Evolutionary conservation across 148 eudicot genomes (phyloP), one percentile per base, ranked within the genome.

Genomic region (Dianthus caryophyllus): DNA sequence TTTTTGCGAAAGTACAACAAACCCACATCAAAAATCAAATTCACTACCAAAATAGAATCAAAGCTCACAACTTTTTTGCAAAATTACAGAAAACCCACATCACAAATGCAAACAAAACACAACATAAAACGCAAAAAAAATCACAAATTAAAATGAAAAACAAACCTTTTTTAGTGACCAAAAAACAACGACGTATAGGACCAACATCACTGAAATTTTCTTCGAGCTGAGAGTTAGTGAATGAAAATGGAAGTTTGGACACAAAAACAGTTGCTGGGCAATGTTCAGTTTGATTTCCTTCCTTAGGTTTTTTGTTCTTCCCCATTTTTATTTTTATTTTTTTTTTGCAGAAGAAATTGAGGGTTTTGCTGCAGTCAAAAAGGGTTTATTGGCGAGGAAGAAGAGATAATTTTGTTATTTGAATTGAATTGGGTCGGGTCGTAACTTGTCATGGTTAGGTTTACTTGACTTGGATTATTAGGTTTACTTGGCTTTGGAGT

Each of bases 171-270:
- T 84, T 79, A 11, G 84, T 76, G 74, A 93, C 98, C 88, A 86
- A 84, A 79, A 89, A 93, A 69, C 96, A 90, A 59, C 97, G 83
- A 41, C 96, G 75, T 14, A 88, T 82, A 0, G 98, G 98, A 36
- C 96, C 98, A 39, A 94, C 87, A 70, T 94, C 98, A 60, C 92
- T 94, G 72, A 94, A 94, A 12, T 86, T 57, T 52, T 94, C 96
- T 74, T 90, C 97, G 8, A 90, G 80, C 81, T 86, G 95, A 36
- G 92, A 25, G 27, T 75, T 83, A 20, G 96, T 78, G 76, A 87
- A 88, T 15, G 95, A 73, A 59, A 73, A 93, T 4, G 98, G 91
- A 39, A 93, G 72, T 39, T 85, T 85, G 18, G 87, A 70, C 59
- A 91, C 83, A 60, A 91, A 91, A 0, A 92, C 83, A 6, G 96